Evolutionary conservation across 1,139 yeast genomes (phyloP), one percentile per base, ranked within the genome.

Genomic region (Blastobotrys ciferrii): DNA sequence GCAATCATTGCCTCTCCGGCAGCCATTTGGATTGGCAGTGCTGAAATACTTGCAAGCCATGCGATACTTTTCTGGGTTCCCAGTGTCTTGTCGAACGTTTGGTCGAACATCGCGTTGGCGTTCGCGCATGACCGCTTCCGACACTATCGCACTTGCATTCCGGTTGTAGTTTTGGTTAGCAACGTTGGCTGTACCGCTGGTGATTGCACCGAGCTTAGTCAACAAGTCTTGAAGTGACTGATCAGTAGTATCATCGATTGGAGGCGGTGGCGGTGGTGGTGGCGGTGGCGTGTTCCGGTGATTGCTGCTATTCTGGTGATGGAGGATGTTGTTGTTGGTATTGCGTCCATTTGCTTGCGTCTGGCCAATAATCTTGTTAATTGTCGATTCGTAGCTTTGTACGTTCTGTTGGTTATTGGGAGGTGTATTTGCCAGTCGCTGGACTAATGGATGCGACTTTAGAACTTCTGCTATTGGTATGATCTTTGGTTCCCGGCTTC

Each of bases 1-100:
- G 43, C 63, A 59, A 13, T 36, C 45, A 17, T 53, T 56, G 13
- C 60, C 62, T 15, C 48, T 44, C 14, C 38, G 46, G 35, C 63
- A 59, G 15, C 53, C 46, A 3, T 28, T 20, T 14, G 40, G 32
- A 5, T 15, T 3, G 11, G 19, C 25, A 12, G 25, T 23, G 13
- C 19, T 25, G 42, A 46, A 57, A 39, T 41, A 59, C 37, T 38
- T 40, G 43, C 63, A 59, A 6, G 55, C 56, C 18, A 36, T 28
- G 9, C 48, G 48, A 46, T 56, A 57, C 15, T 47, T 43, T 19
- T 52, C 54, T 2, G 36, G n/a, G 3, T 53, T 46, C 4, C 50
- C 47, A 4, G 45, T 46, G 39, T 55, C 53, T n/a, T 46, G 38
- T n/a, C 55, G 53, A 11, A 59, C 62, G 6, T 35, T 36, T 2